Base-by-base conservation (phyloP, 2,329 filamentous ascomycete species). In the Fusarium sp. region DNA sequence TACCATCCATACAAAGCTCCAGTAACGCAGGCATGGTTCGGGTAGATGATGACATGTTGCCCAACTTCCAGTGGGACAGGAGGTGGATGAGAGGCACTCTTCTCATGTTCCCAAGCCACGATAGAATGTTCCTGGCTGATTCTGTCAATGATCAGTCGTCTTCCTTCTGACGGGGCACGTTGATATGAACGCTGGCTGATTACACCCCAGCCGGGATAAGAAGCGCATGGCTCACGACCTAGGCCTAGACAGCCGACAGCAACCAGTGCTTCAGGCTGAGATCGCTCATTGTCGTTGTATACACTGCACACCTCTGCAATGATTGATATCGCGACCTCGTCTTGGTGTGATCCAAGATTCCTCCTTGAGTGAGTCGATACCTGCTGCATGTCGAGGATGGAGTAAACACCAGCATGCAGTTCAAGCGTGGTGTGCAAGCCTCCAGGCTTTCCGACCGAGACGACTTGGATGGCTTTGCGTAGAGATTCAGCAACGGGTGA, bases 71-170 rank as follows among this genome's bases (percentile, higher is more conserved):
- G 66, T 3, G 78, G 74, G 9, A 82, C 68, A 1, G 62, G 47
- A 0, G 49, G 45, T 0, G 56, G 4, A 0, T n/a, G 10, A 0
- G 23, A 21, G 1, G 19, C 4, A 4, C 49, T 29, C 11, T 15
- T 72, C 1, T 73, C 66, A 0, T 47, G n/a, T n/a, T 53, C 75
- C 80, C 83, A 87, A 0, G 77, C 76, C 39, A 88, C 65, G 32
- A 88, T 82, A 0, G 83, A 84, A 71, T 89, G 87, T 66, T 90
- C 87, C 65, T 90, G 87, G 49, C 84, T 86, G n/a, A 89, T 80
- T 7, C 84, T 77, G 4, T 79, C 81, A 8, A 89, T 80, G 38
- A 88, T 81, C 76, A 87, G 80, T 1, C 70, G 70, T 14, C 38
- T 23, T 8, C 37, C 23, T 0, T 32, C 7, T 1, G 39, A n/a